Evolutionary conservation across 495 filamentous ascomycete species (phyloP), one percentile per base, ranked within the genome.

Genomic region (Haplographium delicatum): DNA sequence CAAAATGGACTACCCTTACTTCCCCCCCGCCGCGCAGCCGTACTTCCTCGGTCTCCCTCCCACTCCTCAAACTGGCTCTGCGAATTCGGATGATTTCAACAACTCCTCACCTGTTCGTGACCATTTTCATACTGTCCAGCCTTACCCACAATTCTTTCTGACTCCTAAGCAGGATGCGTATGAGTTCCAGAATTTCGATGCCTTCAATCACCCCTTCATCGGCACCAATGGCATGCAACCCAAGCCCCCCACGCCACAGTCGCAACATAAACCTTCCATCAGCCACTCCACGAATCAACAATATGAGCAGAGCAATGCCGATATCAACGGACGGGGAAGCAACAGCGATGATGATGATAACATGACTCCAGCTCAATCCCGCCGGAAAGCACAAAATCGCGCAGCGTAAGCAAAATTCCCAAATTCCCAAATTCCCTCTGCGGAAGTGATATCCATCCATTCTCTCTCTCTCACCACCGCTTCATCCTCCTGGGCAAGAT

Each of bases 361-460:
- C 30, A 63, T 83, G 61, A 89, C 82, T 26, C 88, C 89, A 1
- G 86, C 87, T 20, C 89, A 95, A 63, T 86, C 79, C 24, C 75
- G 89, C 66, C 81, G 93, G 54, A 98, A 98, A 69, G 91, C 88
- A 40, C 91, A 98, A 70, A 98, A 98, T 55, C 76, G 93, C 64
- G 90, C 91, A 68, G 91, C 91, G 91, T 97, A 84, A 63, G 88
- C 82, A n/a, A n/a, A n/a, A n/a, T n/a, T n/a, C n/a, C n/a, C n/a
- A n/a, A n/a, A 7, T 9, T 26, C 31, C n/a, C 27, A 5, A n/a
- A 23, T 43, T 41, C n/a, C 31, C 11, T 22, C 25, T n/a, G n/a
- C n/a, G n/a, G n/a, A n/a, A n/a, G n/a, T n/a, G n/a, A n/a, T n/a
- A n/a, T n/a, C n/a, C n/a, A n/a, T n/a, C n/a, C n/a, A n/a, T n/a